Evolutionary conservation across 23 red algal genomes (phyloP), one percentile per base, ranked within the genome.

Genomic region (Gracilaria vermiculophylla): DNA sequence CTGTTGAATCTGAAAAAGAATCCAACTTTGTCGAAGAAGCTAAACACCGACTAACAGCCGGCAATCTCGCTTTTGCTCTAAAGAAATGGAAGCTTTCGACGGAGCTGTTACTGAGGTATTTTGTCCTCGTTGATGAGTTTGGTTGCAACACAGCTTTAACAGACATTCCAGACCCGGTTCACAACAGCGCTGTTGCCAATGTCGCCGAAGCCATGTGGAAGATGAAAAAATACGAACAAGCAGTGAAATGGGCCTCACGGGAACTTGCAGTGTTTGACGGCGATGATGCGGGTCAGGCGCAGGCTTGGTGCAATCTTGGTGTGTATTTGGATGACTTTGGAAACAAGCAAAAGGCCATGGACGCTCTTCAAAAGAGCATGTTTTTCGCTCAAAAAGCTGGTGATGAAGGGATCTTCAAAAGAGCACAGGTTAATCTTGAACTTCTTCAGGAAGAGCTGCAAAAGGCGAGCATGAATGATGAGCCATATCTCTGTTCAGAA

Each of bases 261-360:
- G 83, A 88, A 62, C 70, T 88, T 43, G 51, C 66, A 5, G 55
- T 75, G 19, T 88, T 76, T 42, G 69, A 72, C 44, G 83, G 69
- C 25, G 83, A 88, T 62, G 52, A 71, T 37, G 69, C 83, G 5
- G 83, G 83, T 52, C 83, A 88, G 53, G 83, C 83, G 16, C 83
- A 88, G 66, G 83, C 83, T 20, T 88, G 83, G 83, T 88, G 83
- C 66, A 88, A 88, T 53, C 66, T 88, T 72, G 83, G 83, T n/a
- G 70, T 76, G 19, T 88, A 88, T 44, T 56, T 88, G 37, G 83
- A 88, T 45, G 83, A 88, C 39, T 75, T 60, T 75, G 83, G 83
- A 20, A 88, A 62, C 20, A 60, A 60, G 34, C 58, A 88, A 33
- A 77, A 77, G 54, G 83, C 83, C 13, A 88, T 75, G 11, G 83